These are phyloP conservation scores for Ophiocordyceps robertsii DNA, from an alignment of 2,329 filamentous ascomycete genomes.

Conservation along the genomic window DNA sequence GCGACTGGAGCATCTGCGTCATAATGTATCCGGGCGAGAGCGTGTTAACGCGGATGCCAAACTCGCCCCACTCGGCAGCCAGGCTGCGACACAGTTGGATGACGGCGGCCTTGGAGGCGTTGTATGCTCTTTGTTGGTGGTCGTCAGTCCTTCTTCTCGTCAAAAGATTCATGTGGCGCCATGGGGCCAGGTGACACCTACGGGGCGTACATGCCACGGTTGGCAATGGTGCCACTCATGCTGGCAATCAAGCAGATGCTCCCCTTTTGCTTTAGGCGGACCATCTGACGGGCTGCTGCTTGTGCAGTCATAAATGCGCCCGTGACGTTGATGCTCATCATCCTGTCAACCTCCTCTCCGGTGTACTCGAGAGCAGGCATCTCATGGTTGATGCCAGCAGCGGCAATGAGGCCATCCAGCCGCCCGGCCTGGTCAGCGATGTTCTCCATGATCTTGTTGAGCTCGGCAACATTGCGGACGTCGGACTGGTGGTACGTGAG, in stretches of 20 bases:
- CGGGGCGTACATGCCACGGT: constrained; percentile 45
- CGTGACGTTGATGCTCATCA: constrained; percentile 78
- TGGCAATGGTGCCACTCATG: constrained; percentile 56
- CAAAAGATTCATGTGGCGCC: no score
- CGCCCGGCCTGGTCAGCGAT: constrained; percentile 60
- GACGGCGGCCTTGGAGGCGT: constrained; percentile 63
- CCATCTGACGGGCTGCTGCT: constrained; percentile 70
- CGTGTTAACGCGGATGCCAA: constrained; percentile 69
- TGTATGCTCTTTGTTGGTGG: constrained; percentile 44
- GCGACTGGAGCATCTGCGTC: constrained; percentile 69
- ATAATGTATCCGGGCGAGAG: constrained; percentile 71
- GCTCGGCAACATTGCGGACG: constrained; percentile 54
- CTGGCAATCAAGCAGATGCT: constrained; percentile 57
- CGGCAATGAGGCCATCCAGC: constrained; percentile 65
- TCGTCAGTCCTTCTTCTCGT: background rate
- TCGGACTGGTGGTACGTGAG: constrained; percentile 69
- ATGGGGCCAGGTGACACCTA: constrained; percentile 27
- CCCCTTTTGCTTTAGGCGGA: constrained; percentile 40
- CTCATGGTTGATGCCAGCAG: constrained; percentile 67
- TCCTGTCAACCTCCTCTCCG: constrained; percentile 59
- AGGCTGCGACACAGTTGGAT: constrained; percentile 59
- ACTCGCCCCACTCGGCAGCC: constrained; percentile 57
- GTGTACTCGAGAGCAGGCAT: constrained; percentile 71
- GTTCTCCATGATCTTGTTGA: constrained; percentile 53
- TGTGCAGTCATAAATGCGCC: constrained; percentile 77